Conservation (phyloP, 1,139 yeast species). For the Zygotorulaspora mrakii region DNA sequence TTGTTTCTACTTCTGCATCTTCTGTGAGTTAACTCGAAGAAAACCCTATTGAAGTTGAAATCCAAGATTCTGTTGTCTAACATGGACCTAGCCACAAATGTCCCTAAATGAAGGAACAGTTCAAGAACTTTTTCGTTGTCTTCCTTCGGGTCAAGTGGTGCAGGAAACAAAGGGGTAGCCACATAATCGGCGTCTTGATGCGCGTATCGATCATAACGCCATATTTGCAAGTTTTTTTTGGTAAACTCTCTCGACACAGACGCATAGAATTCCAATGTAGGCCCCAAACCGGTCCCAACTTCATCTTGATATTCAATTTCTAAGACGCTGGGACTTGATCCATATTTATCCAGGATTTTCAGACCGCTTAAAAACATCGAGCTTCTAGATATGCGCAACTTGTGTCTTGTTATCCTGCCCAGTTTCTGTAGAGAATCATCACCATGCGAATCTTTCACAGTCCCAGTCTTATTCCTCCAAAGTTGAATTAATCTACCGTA, state of each 20-base stretch:
- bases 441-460: slow-evolving; percentile 37
- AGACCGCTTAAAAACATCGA: slow-evolving; percentile 73
- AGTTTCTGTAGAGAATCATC: slow-evolving; percentile 42
- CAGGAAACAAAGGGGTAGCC: slow-evolving; percentile 66
- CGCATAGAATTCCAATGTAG: slow-evolving; percentile 89
- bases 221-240: slow-evolving; percentile 52
- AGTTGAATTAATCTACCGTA: slow-evolving; percentile 77
- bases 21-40: slow-evolving; percentile 50
- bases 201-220: slow-evolving; percentile 51
- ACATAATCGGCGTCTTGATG: slow-evolving; percentile 42
- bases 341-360: slow-evolving; percentile 73
- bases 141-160: slow-evolving; percentile 48
- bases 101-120: slow-evolving; percentile 68
- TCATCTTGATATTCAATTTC: slow-evolving; percentile 90
- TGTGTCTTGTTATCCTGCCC: slow-evolving; percentile 78
- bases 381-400: slow-evolving; percentile 71
- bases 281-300: slow-evolving; percentile 96
- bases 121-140: slow-evolving; percentile 47
- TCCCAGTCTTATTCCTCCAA: slow-evolving; percentile 61
- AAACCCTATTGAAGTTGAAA: slow-evolving; percentile 67
- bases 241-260: slow-evolving; percentile 73
- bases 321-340: slow-evolving; percentile 71
- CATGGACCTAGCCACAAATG: slow-evolving; percentile 80
- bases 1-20: slow-evolving; percentile 11
- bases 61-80: slow-evolving; percentile 85